Percentiles rank a stretch among this genome's conserved stretches.
These are phyloP conservation scores for Hamamelis virginiana DNA, from an alignment of 164 flowering plant genomes.

Conservation along the genomic window DNA sequence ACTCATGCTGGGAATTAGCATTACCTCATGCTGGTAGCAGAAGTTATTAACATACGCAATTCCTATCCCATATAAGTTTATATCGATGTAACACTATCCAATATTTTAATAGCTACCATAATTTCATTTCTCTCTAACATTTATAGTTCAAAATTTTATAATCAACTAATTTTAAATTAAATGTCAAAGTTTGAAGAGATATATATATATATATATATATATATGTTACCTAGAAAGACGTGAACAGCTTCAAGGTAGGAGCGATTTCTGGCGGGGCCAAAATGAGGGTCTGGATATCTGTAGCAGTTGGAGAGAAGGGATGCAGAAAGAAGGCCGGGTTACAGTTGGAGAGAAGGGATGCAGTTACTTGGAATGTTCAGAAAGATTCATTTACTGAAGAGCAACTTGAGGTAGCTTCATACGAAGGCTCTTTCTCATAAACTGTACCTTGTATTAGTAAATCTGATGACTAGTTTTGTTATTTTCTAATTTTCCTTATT, in stretches of 20 bases:
- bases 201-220: neutral
- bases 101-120: no score
- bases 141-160: no score
- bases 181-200: neutral
- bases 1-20: no score
- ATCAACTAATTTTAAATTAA: no score
- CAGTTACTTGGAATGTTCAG: slow-evolving; percentile 93
- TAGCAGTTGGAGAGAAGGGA: slow-evolving; percentile 56
- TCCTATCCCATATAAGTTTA: no score
- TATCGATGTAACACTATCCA: no score
- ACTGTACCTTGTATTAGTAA: neutral
- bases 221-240: slow-evolving; percentile 43
- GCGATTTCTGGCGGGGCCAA: slow-evolving; percentile 40
- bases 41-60: no score
- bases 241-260: slow-evolving; percentile 64
- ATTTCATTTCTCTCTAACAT: no score
- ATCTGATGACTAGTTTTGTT: no score
- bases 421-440: neutral
- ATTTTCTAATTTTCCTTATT: neutral
- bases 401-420: slow-evolving; percentile 75
- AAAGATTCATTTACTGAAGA: slow-evolving; percentile 86
- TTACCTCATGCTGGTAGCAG: no score
- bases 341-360: no score
- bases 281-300: slow-evolving; percentile 52
- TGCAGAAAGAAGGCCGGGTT: slow-evolving; percentile 36